Evolutionary conservation across 1,139 yeast species (phyloP).

Genomic region (Magnusiomyces clavatus): DNA sequence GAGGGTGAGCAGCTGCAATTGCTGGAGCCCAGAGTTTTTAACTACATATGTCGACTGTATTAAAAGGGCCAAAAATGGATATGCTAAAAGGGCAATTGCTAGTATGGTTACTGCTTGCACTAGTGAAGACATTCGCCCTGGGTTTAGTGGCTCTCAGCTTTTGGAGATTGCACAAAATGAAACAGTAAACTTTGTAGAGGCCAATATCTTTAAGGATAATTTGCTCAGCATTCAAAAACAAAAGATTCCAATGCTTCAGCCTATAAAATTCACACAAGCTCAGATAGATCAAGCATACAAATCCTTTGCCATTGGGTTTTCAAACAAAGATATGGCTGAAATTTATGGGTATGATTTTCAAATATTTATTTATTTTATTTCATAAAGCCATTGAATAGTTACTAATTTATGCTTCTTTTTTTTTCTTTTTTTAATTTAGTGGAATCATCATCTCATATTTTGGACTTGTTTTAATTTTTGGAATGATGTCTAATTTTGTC

Average conservation of each 20-base stretch:
- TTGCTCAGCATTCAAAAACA: no score
- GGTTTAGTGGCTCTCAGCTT: neutral
- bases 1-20: constrained; percentile 2
- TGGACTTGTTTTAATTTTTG: constrained; percentile 19
- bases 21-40: constrained; percentile 6
- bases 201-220: no score
- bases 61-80: constrained; percentile 5
- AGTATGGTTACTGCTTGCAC: neutral
- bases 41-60: constrained; percentile 10
- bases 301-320: constrained; percentile 1
- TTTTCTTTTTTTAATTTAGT: constrained; percentile 16
- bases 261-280: constrained; percentile 1
- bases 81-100: neutral
- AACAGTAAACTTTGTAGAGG: no score
- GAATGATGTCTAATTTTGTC: constrained; percentile 17
- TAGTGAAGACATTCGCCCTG: neutral
- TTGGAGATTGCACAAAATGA: no score
- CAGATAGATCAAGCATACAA: neutral
- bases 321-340: constrained; percentile 1
- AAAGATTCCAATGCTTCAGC: neutral
- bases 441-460: constrained; percentile 23
- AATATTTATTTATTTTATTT: neutral
- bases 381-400: neutral
- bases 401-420: neutral
- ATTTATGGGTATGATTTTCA: constrained; percentile 1